Evolutionary conservation across 306 rosid genomes (phyloP).

Genomic region (Medicago truncatula): MtrunA17r5.0-ANR NC_053045.1:37913501-37914000

Average conservation of each 20-base stretch:
- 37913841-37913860: conserved; percentile 89
- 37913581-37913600: conserved; percentile 40
- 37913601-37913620: conserved; percentile 50
- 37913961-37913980: conserved; percentile 59
- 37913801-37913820: conserved; percentile 79
- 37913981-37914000: conserved; percentile 54
- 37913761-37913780: conserved; percentile 72
- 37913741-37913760: conserved; percentile 84
- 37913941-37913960: conserved; percentile 69
- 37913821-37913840: conserved; percentile 86
- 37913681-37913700: conserved; percentile 77
- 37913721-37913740: conserved; percentile 91
- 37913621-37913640: conserved; percentile 46
- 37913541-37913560: background rate
- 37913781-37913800: conserved; percentile 77
- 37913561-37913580: conserved; percentile 14
- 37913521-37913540: conserved; percentile 56
- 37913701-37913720: conserved; percentile 71
- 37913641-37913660: conserved; percentile 49
- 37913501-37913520: conserved; percentile 82
- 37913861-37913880: conserved; percentile 91
- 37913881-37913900: conserved; percentile 64
- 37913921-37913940: conserved; percentile 64
- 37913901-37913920: conserved; percentile 56
- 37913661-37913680: conserved; percentile 70